Evolutionary conservation across 2,329 filamentous ascomycete genomes (phyloP).

Genomic region (Rachicladosporium sp.): DNA sequence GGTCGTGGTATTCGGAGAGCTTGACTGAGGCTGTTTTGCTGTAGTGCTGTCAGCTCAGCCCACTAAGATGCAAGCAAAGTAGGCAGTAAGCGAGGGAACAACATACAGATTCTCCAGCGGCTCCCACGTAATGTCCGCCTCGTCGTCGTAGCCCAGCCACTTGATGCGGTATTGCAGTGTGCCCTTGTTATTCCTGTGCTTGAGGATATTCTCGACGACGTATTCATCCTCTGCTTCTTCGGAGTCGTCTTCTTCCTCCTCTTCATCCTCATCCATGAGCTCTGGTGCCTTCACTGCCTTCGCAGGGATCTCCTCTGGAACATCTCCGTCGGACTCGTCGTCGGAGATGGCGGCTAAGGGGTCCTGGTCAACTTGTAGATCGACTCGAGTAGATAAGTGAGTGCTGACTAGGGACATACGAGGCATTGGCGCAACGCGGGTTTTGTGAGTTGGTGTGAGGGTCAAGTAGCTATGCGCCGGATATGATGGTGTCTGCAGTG

Average conservation of each 20-base stretch:
- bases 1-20: slow-evolving; percentile 50
- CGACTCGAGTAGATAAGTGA: not conserved
- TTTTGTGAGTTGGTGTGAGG: too few relatives aligned
- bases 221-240: slow-evolving; percentile 46
- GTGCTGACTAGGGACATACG: slow-evolving; percentile 11
- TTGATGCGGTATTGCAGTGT: slow-evolving; percentile 57
- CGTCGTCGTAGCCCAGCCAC: slow-evolving; percentile 66
- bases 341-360: slow-evolving; percentile 4
- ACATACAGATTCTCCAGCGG: slow-evolving; percentile 58
- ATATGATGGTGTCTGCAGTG: too few relatives aligned
- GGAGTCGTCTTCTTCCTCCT: slow-evolving; percentile 25
- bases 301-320: slow-evolving; percentile 12
- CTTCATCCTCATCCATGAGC: slow-evolving; percentile 20
- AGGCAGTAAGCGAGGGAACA: too few relatives aligned
- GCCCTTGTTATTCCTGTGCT: slow-evolving; percentile 49
- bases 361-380: not conserved
- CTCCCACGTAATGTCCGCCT: slow-evolving; percentile 65
- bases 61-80: too few relatives aligned
- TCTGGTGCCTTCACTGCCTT: slow-evolving; percentile 17
- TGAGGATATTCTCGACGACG: slow-evolving; percentile 61
- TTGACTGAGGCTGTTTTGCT: slow-evolving; percentile 35
- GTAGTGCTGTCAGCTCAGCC: too few relatives aligned
- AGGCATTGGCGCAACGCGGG: slow-evolving; percentile 11
- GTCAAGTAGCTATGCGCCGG: too few relatives aligned
- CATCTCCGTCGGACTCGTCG: slow-evolving; percentile 6